These are phyloP conservation scores for Solanum clarkiae DNA, from an alignment of 257 asterid genomes.

Conservation along the genomic window DNA sequence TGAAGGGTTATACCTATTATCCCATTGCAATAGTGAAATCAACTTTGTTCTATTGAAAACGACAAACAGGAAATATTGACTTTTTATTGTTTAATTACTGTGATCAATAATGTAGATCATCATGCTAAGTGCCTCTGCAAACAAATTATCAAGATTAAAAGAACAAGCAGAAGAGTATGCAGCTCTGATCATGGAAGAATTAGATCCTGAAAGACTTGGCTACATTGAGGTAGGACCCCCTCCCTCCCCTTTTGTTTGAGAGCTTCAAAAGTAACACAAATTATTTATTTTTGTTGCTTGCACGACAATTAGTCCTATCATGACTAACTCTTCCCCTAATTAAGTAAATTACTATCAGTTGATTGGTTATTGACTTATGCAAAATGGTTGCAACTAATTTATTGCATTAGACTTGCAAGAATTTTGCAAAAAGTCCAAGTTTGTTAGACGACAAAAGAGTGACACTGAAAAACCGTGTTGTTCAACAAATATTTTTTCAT, in stretches of 20 bases:
- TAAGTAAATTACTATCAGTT: not conserved
- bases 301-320: not conserved
- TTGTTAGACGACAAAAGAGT: conserved; percentile 31
- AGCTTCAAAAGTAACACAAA: not conserved
- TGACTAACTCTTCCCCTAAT: not conserved
- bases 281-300: conserved; percentile 3
- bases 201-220: conserved; percentile 96
- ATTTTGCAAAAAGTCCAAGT: conserved; percentile 5
- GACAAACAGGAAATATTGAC: not conserved
- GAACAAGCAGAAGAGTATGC: conserved; percentile 98
- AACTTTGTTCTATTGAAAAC: not conserved
- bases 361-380: not conserved
- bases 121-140: conserved; percentile 94
- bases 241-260: not conserved
- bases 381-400: conserved; percentile 43
- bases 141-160: conserved; percentile 78
- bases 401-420: conserved; percentile 15
- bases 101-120: conserved; percentile 43
- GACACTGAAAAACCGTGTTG: conserved; percentile 19
- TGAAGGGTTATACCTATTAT: too few relatives aligned
- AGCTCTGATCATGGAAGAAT: conserved; percentile 94
- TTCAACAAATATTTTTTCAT: conserved; percentile 14
- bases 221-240: conserved; percentile 70
- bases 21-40: not conserved
- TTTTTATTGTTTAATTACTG: not conserved